Base-by-base conservation (phyloP, 805 yeast genomes). In the Suhomyces tanzawaensis region DNA sequence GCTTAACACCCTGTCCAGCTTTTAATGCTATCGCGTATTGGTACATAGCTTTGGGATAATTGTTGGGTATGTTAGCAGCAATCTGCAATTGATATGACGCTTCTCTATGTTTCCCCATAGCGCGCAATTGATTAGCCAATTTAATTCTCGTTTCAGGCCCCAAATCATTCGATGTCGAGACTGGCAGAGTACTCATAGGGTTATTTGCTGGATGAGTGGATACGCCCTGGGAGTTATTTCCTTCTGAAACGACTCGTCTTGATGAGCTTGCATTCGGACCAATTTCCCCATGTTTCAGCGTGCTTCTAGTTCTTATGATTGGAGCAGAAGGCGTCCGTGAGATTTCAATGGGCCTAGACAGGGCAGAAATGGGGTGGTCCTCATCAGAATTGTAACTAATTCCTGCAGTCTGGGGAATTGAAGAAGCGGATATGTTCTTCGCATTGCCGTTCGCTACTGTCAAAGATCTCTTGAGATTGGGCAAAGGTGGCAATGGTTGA, bases 21-120 rank as follows among this genome's bases (percentile, higher is more conserved):
- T 83, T 63, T 17, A 85, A 58, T 0, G 89, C 82, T 46, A 82
- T 56, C 0, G 87, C 86, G 50, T 83, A 85, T 21, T 82, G 54
- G 32, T 79, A 68, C 82, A 78, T 82, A 1, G 89, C 95, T 34
- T 49, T 52, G 1, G 69, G 63, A 30, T 80, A 76, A 44, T 66
- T 69, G 45, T 74, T 70, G 6, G 86, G 85, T n/a, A 66, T 58
- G 38, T 69, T 68, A 4, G 90, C 83, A 1, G 86, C 84, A 21
- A 73, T 66, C 45, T 77, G 80, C 38, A 85, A 62, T 47, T 81
- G 85, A 48, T 80, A 77, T 1, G 89, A 73, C 3, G 88, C 82
- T 49, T 82, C 91, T 32, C 79, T 71, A 25, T 77, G 72, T 36
- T 81, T 75, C 1, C 86, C 87, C 22, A 72, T 58, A 27, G 72